Evolutionary conservation across 257 asterid genomes (phyloP), one percentile per base, ranked within the genome.

Genomic region (Nicotiana otophora): DNA sequence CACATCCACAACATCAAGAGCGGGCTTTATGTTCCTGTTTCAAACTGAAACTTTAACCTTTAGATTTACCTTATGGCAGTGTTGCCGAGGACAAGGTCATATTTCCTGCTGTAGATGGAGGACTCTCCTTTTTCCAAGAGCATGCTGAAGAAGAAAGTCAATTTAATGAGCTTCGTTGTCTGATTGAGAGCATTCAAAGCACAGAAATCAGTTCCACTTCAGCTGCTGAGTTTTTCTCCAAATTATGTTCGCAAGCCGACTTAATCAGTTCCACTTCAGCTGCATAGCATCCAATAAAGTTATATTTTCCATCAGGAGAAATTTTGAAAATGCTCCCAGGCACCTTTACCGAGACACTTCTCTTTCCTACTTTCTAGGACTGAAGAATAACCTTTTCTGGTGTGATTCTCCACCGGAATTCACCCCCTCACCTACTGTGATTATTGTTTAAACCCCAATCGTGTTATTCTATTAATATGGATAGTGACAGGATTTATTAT

Each of bases 91-190:
- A 89, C 81, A 84, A 83, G 81, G 86, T 89, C 80, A 82, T 89
- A 87, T 87, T 87, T 77, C 86, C 91, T 8, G 90, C 89, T 42
- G 90, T 89, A 60, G 90, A 89, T 83, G 91, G 87, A 65, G 89
- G 87, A 60, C 84, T 87, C 62, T 87, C 90, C 78, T 89, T 89
- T 65, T 80, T 80, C 46, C 84, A 85, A 74, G 91, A 89, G 81
- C 91, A 89, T 80, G 91, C 87, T 17, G 87, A 87, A 81, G 91
- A 89, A 85, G 81, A 87, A 83, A 87, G 77, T 69, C 90, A 87
- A 78, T 89, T 89, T 61, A 85, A 87, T 80, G 87, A 89, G 84
- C 85, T 89, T 19, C 83, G 86, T 8, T 87, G 81, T 85, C 83
- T 89, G 87, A 87, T 89, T 53, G 91, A 87, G 79, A 85, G 84